These are phyloP conservation scores for Rhodotorula kratochvilovae DNA, from an alignment of 768 basidiomycete genomes.

Conservation along the genomic window DNA sequence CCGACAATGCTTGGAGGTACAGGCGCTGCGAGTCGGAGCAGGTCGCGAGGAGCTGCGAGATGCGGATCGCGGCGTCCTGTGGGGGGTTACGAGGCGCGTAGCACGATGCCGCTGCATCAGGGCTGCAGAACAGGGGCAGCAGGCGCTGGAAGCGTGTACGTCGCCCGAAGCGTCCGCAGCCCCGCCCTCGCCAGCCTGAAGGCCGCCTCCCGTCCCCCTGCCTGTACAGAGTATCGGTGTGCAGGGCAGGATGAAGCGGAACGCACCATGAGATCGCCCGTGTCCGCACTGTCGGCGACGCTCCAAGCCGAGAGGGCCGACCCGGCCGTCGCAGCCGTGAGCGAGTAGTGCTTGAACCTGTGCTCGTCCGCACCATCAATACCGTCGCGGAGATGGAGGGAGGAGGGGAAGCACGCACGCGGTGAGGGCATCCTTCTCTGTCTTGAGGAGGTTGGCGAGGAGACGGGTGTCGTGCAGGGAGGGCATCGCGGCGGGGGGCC, in stretches of 20 bases:
- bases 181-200: too few relatives aligned
- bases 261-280: constrained; percentile 39
- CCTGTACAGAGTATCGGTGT: too few relatives aligned
- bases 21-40: constrained; percentile 38
- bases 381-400: background rate
- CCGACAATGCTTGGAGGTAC: constrained; percentile 38
- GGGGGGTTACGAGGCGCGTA: background rate
- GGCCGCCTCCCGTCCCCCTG: too few relatives aligned
- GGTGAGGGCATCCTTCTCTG: constrained; percentile 30
- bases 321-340: constrained; percentile 28
- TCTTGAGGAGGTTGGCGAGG: constrained; percentile 37
- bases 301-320: constrained; percentile 38
- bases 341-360: constrained; percentile 38
- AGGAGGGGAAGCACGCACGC: constrained; percentile 17
- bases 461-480: constrained; percentile 34
- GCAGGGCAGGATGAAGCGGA: too few relatives aligned
- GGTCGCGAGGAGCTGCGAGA: constrained; percentile 33
- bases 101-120: too few relatives aligned
- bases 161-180: too few relatives aligned
- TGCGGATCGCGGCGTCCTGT: constrained; percentile 37
- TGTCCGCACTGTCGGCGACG: constrained; percentile 36
- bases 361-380: too few relatives aligned
- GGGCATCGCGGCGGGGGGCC: constrained; percentile 3
- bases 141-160: too few relatives aligned
- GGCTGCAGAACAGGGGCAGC: too few relatives aligned